Percentiles rank a stretch among this genome's conserved stretches.
These are phyloP conservation scores for Metschnikowia lochheadii DNA, from an alignment of 805 yeast species.

Conservation along the genomic window DNA sequence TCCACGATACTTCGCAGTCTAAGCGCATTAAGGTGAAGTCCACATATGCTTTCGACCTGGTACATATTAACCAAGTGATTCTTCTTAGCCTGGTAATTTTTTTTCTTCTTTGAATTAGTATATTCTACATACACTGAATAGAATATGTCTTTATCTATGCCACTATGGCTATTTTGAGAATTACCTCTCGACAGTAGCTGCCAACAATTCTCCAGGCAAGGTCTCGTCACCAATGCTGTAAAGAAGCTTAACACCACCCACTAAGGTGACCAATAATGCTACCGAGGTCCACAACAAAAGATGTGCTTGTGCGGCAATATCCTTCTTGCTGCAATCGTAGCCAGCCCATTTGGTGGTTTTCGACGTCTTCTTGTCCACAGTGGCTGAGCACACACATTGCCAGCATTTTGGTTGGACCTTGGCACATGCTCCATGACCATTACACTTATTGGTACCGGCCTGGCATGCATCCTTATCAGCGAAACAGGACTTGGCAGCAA, in stretches of 20 bases:
- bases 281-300: slow-evolving; percentile 65
- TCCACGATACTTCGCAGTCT: too few relatives aligned
- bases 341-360: slow-evolving; percentile 56
- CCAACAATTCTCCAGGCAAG: slow-evolving; percentile 65
- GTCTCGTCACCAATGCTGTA: slow-evolving; percentile 53
- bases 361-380: slow-evolving; percentile 36
- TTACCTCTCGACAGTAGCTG: slow-evolving; percentile 39
- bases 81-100: too few relatives aligned
- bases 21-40: too few relatives aligned
- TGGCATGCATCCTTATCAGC: slow-evolving; percentile 45
- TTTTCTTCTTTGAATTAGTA: too few relatives aligned
- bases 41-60: too few relatives aligned
- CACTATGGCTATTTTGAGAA: background rate
- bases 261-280: slow-evolving; percentile 43
- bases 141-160: slow-evolving; percentile 1
- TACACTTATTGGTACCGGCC: slow-evolving; percentile 45
- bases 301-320: slow-evolving; percentile 62
- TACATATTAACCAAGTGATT: too few relatives aligned
- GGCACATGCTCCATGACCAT: slow-evolving; percentile 51
- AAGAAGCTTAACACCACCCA: slow-evolving; percentile 52
- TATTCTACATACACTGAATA: too few relatives aligned
- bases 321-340: slow-evolving; percentile 60
- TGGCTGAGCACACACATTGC: slow-evolving; percentile 49
- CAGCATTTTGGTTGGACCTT: slow-evolving; percentile 38
- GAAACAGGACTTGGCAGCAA: slow-evolving; percentile 30